Base-by-base conservation (phyloP, 805 yeast species). In the Schwanniomyces vanrijiae region DNA sequence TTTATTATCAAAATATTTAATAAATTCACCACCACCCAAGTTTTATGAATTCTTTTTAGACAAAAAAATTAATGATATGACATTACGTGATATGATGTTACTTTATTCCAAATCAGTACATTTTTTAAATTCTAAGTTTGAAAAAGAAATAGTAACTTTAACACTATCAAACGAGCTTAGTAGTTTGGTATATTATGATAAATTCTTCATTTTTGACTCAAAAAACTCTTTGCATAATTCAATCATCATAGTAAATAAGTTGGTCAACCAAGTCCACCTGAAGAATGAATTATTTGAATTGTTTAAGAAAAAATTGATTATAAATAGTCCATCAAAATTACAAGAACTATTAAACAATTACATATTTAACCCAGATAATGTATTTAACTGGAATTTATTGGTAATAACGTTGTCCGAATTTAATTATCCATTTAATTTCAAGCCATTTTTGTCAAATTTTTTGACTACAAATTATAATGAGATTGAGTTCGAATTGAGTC, bases 301-400 rank as follows among this genome's bases (percentile, higher is more conserved):
- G 20, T 66, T 77, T 44, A 80, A 79, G 53, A 71, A 80, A 49
- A 75, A 73, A 47, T 55, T 80, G 20, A 57, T 80, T n/a, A 63
- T 79, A 42, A 77, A 72, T 47, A 76, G 82, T 44, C 83, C 84
- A 1, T 55, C 71, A 20, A 75, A 74, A 37, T 75, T 77, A 47
- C 78, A 72, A 40, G 83, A 80, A 50, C 61, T 81, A 45, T 62
- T 82, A 14, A 66, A 74, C 21, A 75, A 73, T 47, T 80, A 81
- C 52, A 60, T 78, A 5, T 67, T 75, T 40, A 53, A 76, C 13
- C 80, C 77, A 4, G 55, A 63, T 7, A 57, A 66, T 25, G 58
- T 60, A 9, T 64, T 64, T 40, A 77, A 78, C 47, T 76, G 82
- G 79, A 60, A 64, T 9, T 55, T 81, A 20, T 59, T 82, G 25